A percentile compares a stretch with the other conserved stretches of the same genome.
phyloP scores from a whole-genome alignment of 441 rosid species.

The Pelargonium cotyledonis region DNA sequence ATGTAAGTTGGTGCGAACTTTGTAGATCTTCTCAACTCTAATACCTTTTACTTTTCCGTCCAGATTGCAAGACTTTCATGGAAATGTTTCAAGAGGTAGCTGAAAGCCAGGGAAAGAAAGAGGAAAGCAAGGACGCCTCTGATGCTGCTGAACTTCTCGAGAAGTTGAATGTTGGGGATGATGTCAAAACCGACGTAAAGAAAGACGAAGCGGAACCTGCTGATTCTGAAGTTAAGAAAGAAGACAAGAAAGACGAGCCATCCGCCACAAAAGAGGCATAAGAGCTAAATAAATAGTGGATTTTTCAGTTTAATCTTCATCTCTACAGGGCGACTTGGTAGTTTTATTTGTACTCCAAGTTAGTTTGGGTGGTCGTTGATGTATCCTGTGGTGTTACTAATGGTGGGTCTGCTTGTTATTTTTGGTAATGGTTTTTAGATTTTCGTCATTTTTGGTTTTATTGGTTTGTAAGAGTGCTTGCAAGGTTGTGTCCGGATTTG shows the following conservation, averaged over 20 bases:
- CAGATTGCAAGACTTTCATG: conserved; percentile 24
- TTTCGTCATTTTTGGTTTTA: no score
- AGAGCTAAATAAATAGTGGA: no score
- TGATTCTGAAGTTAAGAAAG: background rate
- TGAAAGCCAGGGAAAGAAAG: conserved; percentile 21
- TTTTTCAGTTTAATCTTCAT: no score
- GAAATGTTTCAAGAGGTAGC: conserved; percentile 23
- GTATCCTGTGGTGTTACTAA: no score
- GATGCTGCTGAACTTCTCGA: conserved; percentile 18
- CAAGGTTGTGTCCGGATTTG: no score
- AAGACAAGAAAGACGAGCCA: conserved; percentile 9
- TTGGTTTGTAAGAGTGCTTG: no score
- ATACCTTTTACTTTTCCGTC: background rate
- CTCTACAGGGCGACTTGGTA: no score
- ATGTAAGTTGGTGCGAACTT: no score
- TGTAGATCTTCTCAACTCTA: background rate
- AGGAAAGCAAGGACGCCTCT: conserved; percentile 21
- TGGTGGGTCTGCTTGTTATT: no score
- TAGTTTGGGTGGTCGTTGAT: no score
- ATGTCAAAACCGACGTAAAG: conserved; percentile 7
- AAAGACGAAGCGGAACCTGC: conserved; percentile 4
- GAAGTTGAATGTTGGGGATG: conserved; percentile 18
- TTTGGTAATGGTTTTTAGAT: no score
- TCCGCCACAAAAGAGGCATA: background rate
- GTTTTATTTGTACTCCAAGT: no score